Conservation (phyloP, 768 basidiomycete species). For the Tylopilus intermedius region DNA sequence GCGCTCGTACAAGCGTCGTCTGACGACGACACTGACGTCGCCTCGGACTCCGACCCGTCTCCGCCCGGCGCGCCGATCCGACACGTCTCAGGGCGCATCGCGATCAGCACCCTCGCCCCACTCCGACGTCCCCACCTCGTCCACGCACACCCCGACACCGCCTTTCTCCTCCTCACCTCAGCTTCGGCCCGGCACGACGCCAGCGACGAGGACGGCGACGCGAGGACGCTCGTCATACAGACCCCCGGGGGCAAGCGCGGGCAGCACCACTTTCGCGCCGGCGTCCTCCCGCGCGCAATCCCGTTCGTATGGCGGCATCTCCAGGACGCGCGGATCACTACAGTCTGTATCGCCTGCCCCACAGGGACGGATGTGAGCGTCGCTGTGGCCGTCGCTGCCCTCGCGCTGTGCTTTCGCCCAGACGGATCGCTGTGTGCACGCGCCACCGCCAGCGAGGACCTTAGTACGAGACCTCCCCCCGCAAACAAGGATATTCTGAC, state of each 20-base stretch:
- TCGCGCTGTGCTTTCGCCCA: slow-evolving; percentile 57
- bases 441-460: background rate
- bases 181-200: background rate
- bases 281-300: slow-evolving; percentile 45
- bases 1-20: slow-evolving; percentile 9
- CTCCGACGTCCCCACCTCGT: slow-evolving; percentile 11
- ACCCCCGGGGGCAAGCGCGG: slow-evolving; percentile 48
- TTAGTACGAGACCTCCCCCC: slow-evolving; percentile 13
- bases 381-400: slow-evolving; percentile 55
- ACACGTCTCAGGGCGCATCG: slow-evolving; percentile 37
- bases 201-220: background rate
- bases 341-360: slow-evolving; percentile 50
- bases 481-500: background rate
- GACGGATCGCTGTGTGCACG: slow-evolving; percentile 34
- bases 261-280: slow-evolving; percentile 43
- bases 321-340: slow-evolving; percentile 15
- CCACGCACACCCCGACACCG: slow-evolving; percentile 1
- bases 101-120: slow-evolving; percentile 34
- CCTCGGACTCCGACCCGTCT: background rate
- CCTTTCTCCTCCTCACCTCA: slow-evolving; percentile 17
- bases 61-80: slow-evolving; percentile 13
- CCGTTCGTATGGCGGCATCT: slow-evolving; percentile 44
- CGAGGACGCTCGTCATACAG: slow-evolving; percentile 22
- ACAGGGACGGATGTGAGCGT: slow-evolving; percentile 59
- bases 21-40: background rate